These are phyloP conservation scores for Apiospora sp. DNA, from an alignment of 2,329 filamentous ascomycete genomes.

Conservation along the genomic window DNA sequence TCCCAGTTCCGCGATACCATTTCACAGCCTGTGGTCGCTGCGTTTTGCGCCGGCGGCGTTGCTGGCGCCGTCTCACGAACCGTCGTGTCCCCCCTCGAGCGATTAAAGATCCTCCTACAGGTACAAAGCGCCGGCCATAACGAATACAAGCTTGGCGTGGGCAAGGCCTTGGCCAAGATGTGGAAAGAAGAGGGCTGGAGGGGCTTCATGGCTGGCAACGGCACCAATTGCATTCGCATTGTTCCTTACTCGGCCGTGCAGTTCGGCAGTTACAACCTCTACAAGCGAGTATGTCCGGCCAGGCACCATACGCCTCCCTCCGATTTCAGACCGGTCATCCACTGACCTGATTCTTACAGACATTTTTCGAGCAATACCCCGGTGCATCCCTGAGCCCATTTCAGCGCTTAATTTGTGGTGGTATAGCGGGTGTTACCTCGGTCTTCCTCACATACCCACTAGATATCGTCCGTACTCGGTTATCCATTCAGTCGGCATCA, in stretches of 20 bases:
- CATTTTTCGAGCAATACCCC: slow-evolving; percentile 80
- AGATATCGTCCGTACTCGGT: slow-evolving; percentile 93
- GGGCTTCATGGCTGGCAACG: slow-evolving; percentile 97
- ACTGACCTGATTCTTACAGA: slow-evolving; percentile 42
- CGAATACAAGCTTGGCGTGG: slow-evolving; percentile 92
- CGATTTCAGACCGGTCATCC: background rate
- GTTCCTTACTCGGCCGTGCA: slow-evolving; percentile 98
- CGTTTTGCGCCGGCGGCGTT: slow-evolving; percentile 92
- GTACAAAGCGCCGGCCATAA: slow-evolving; percentile 89
- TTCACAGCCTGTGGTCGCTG: slow-evolving; percentile 85
- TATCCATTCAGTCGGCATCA: slow-evolving; percentile 98
- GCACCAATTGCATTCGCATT: slow-evolving; percentile 97
- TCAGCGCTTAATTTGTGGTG: slow-evolving; percentile 86
- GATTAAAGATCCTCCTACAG: slow-evolving; percentile 97
- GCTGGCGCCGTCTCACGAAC: slow-evolving; percentile 97
- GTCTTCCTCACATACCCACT: slow-evolving; percentile 95
- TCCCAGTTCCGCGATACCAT: slow-evolving; percentile 59
- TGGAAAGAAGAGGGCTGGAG: slow-evolving; percentile 96
- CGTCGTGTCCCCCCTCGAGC: slow-evolving; percentile 93
- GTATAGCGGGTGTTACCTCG: slow-evolving; percentile 91
- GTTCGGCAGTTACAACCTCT: slow-evolving; percentile 97
- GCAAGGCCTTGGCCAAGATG: slow-evolving; percentile 91
- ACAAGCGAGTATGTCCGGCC: slow-evolving; percentile 77
- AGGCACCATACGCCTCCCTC: background rate
- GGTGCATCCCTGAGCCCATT: slow-evolving; percentile 77